Percentiles rank a stretch among this genome's conserved stretches.
phyloP scores from a whole-genome alignment of 2,329 filamentous ascomycete species.

The Elsinoe australis region DNA sequence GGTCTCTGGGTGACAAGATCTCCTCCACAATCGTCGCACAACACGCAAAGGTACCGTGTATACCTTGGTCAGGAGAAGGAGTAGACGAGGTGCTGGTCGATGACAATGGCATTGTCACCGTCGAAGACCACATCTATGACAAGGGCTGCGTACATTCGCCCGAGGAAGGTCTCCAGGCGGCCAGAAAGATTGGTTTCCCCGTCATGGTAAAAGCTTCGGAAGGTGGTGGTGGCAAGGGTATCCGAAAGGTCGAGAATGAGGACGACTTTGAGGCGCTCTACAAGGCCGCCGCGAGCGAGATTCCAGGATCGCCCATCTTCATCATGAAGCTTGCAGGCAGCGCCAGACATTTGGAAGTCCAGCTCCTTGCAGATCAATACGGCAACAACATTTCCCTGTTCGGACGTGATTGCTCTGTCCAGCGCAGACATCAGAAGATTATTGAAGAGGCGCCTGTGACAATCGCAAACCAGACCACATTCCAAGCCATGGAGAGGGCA shows the following conservation, averaged over 20 bases:
- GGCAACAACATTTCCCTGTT: slow-evolving; percentile 99
- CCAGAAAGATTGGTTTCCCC: slow-evolving; percentile 88
- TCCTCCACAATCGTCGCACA: slow-evolving; percentile 98
- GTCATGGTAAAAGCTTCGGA: slow-evolving; percentile 99
- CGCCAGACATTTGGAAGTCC: slow-evolving; percentile 92
- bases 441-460: slow-evolving; percentile 98
- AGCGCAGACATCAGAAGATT: slow-evolving; percentile 98
- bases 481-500: slow-evolving; percentile 93
- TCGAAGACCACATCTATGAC: slow-evolving; percentile 74
- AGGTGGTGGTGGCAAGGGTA: slow-evolving; percentile 98
- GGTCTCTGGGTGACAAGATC: slow-evolving; percentile 98
- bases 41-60: slow-evolving; percentile 91
- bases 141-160: slow-evolving; percentile 87
- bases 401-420: slow-evolving; percentile 96
- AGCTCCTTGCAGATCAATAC: slow-evolving; percentile 95
- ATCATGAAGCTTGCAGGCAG: slow-evolving; percentile 99
- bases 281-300: slow-evolving; percentile 93
- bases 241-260: slow-evolving; percentile 84
- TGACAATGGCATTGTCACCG: slow-evolving; percentile 79
- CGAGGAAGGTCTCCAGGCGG: slow-evolving; percentile 79
- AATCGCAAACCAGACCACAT: slow-evolving; percentile 80
- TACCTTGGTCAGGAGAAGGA: slow-evolving; percentile 97
- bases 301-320: slow-evolving; percentile 97
- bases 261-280: slow-evolving; percentile 81
- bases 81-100: slow-evolving; percentile 76